Evolutionary conservation across 495 filamentous ascomycete species (phyloP).

Genomic region (Terfezia boudieri): DNA sequence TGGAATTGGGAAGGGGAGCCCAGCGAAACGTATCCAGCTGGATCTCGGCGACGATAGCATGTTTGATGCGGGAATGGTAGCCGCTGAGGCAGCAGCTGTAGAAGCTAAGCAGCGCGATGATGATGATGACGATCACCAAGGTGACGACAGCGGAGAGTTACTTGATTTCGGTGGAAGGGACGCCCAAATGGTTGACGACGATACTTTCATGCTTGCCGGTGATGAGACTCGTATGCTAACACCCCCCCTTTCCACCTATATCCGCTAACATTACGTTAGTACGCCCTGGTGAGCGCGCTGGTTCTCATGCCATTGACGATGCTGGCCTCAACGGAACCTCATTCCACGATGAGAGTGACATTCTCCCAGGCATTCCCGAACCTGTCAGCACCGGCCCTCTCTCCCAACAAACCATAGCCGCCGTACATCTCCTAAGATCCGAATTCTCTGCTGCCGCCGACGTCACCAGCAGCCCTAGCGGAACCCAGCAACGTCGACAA

Average conservation of each 20-base stretch:
- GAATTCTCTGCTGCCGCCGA: conserved; percentile 29
- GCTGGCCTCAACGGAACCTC: no score
- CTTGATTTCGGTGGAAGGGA: conserved; percentile 13
- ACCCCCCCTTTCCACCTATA: no score
- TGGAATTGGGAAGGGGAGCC: conserved; percentile 34
- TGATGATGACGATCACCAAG: conserved; percentile 33
- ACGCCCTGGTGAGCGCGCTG: no score
- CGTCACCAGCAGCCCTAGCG: conserved; percentile 26
- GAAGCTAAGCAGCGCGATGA: not conserved
- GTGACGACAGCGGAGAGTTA: conserved; percentile 23
- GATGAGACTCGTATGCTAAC: conserved; percentile 16
- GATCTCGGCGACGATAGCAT: conserved; percentile 45
- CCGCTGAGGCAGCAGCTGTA: conserved; percentile 29
- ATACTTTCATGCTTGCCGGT: conserved; percentile 1
- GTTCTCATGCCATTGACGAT: no score
- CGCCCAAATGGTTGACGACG: conserved; percentile 11
- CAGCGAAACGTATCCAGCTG: conserved; percentile 41
- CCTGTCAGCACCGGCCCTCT: conserved; percentile 9
- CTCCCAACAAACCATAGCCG: conserved; percentile 76
- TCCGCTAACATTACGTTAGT: no score
- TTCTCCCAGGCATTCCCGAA: not conserved
- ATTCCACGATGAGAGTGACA: no score
- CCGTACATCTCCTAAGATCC: conserved; percentile 82
- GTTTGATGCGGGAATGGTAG: conserved; percentile 25
- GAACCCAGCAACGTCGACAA: conserved; percentile 35